phyloP scores from a whole-genome alignment of 2,329 filamentous ascomycete species.

The Aspergillus puulaauensis region DNA sequence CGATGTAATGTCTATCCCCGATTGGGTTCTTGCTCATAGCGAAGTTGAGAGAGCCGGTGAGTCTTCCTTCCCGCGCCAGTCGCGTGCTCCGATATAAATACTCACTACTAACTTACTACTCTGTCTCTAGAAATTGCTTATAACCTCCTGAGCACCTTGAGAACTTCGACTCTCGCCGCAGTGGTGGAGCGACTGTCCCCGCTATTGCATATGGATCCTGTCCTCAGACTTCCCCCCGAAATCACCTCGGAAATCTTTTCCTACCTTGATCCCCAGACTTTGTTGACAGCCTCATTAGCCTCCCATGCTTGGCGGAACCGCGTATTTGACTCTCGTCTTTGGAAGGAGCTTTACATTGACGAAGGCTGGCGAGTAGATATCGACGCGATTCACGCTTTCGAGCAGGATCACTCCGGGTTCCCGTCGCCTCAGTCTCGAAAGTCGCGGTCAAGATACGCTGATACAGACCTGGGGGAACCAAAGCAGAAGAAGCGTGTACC shows the following conservation, averaged over 20 bases:
- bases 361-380: conserved; percentile 82
- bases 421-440: conserved; percentile 43
- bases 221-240: conserved; percentile 80
- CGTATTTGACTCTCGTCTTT: conserved; percentile 79
- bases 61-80: conserved; percentile 17
- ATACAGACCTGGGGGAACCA: conserved; percentile 50
- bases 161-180: conserved; percentile 74
- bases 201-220: conserved; percentile 88
- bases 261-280: conserved; percentile 76
- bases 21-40: conserved; percentile 55
- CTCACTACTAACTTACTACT: conserved; percentile 16
- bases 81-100: conserved; percentile 1
- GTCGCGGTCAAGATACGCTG: conserved; percentile 47
- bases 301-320: conserved; percentile 80
- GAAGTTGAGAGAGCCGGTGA: conserved; percentile 58
- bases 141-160: conserved; percentile 72
- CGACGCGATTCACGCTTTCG: conserved; percentile 65
- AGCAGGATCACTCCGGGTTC: conserved; percentile 51
- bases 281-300: conserved; percentile 75
- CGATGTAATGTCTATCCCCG: conserved; percentile 48
- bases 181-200: conserved; percentile 80
- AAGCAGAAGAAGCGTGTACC: conserved; percentile 54
- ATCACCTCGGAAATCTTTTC: conserved; percentile 87
- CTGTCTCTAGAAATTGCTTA: conserved; percentile 70
- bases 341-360: conserved; percentile 76